These are phyloP conservation scores for Crithidia brevicula DNA, from an alignment of 208 protist genomes.

Conservation along the genomic window DNA sequence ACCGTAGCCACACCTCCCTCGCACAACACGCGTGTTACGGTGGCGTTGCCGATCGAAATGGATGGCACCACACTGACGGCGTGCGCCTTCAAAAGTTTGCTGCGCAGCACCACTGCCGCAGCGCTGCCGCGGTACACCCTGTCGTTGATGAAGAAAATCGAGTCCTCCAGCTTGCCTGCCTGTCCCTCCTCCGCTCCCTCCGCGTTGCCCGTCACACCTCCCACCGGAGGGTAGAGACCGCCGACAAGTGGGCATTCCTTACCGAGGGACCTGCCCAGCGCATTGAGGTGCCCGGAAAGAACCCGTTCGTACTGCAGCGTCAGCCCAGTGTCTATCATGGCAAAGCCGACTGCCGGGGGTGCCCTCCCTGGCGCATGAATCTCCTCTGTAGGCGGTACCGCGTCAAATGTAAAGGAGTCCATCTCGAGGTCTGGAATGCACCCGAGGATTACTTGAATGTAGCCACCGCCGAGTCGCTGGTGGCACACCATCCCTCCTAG, in stretches of 20 bases:
- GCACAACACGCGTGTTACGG: slow-evolving; percentile 37
- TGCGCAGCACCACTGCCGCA: slow-evolving; percentile 74
- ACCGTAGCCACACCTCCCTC: slow-evolving; percentile 60
- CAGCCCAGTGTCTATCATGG: slow-evolving; percentile 68
- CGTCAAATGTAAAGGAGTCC: slow-evolving; percentile 86
- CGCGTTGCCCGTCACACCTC: slow-evolving; percentile 3
- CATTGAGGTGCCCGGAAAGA: slow-evolving; percentile 60
- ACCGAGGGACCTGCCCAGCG: slow-evolving; percentile 46
- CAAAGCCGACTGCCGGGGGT: slow-evolving; percentile 62
- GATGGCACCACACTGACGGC: slow-evolving; percentile 73
- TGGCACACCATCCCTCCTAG: slow-evolving; percentile 76
- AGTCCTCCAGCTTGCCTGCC: slow-evolving; percentile 52
- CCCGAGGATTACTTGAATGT: slow-evolving; percentile 83
- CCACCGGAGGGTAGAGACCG: slow-evolving; percentile 75
- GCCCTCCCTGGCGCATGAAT: slow-evolving; percentile 42
- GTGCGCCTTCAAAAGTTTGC: slow-evolving; percentile 61
- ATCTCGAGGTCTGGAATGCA: slow-evolving; percentile 80
- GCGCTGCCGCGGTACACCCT: slow-evolving; percentile 82
- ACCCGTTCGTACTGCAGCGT: slow-evolving; percentile 78
- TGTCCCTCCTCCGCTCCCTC: slow-evolving; percentile 21
- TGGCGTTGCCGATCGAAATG: slow-evolving; percentile 58
- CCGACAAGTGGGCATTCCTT: slow-evolving; percentile 59
- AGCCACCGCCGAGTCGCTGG: slow-evolving; percentile 81
- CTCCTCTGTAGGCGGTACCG: slow-evolving; percentile 65
- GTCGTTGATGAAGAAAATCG: slow-evolving; percentile 86